These are phyloP conservation scores for Botrytis pseudocinerea DNA, from an alignment of 2,329 filamentous ascomycete species.

Conservation along the genomic window DNA sequence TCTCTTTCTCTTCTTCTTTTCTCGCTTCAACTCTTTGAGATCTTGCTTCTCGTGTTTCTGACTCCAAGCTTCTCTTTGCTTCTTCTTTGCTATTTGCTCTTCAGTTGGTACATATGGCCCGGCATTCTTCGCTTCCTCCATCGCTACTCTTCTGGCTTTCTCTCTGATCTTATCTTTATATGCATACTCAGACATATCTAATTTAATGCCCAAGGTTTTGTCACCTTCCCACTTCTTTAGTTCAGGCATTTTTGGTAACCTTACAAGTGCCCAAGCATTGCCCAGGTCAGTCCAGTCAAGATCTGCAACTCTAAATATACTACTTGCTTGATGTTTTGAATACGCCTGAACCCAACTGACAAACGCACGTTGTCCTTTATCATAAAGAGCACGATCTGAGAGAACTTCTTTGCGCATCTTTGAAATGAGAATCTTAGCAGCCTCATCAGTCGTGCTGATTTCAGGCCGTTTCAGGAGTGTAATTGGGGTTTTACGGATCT, in stretches of 20 bases:
- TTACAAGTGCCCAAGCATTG: conserved; percentile 80
- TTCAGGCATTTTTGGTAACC: conserved; percentile 93
- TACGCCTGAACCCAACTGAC: conserved; percentile 93
- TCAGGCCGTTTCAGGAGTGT: conserved; percentile 57
- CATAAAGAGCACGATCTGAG: conserved; percentile 59
- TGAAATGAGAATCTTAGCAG: conserved; percentile 58
- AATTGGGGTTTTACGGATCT: conserved; percentile 84
- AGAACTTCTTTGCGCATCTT: conserved; percentile 61
- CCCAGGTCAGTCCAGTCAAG: conserved; percentile 84
- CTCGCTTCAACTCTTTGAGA: conserved; percentile 59
- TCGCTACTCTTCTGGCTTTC: conserved; percentile 58
- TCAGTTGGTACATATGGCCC: conserved; percentile 43
- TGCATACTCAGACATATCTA: conserved; percentile 67
- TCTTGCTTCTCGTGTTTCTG: conserved; percentile 67
- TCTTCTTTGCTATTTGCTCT: conserved; percentile 54
- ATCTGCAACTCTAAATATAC: conserved; percentile 82
- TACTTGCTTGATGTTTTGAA: conserved; percentile 84
- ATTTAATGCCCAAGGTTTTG: conserved; percentile 58
- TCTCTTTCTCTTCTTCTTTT: conserved; percentile 63
- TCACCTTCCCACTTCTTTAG: conserved; percentile 72
- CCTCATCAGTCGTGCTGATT: conserved; percentile 58
- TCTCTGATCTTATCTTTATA: conserved; percentile 75
- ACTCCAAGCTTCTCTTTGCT: conserved; percentile 71
- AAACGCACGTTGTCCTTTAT: conserved; percentile 88
- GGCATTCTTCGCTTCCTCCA: conserved; percentile 51